These are phyloP conservation scores for Alliaria petiolata DNA, from an alignment of 345 rosid genomes.

Conservation along the genomic window DNA sequence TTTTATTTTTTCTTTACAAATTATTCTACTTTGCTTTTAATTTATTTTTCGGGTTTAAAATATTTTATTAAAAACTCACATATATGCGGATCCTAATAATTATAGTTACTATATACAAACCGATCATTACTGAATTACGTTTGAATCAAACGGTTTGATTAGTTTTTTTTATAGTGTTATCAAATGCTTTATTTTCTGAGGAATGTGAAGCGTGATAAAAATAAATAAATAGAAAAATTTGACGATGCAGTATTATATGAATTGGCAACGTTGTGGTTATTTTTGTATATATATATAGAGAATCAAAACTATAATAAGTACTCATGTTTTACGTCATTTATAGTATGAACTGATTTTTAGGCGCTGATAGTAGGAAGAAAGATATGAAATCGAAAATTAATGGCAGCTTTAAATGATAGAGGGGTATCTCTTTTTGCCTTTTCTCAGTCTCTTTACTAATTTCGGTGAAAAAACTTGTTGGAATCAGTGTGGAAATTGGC, in stretches of 20 bases:
- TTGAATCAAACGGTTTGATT: too few species aligned
- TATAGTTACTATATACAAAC: too few species aligned
- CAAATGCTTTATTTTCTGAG: not conserved
- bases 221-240: not conserved
- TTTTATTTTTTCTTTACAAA: too few species aligned
- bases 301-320: not conserved
- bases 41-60: too few species aligned
- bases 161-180: not conserved
- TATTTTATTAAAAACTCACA: too few species aligned
- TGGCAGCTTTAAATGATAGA: slow-evolving; percentile 15
- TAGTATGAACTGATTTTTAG: not conserved
- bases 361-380: not conserved
- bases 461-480: slow-evolving; percentile 19
- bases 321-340: not conserved
- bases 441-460: slow-evolving; percentile 2
- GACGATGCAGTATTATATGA: not conserved
- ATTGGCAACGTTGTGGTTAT: not conserved
- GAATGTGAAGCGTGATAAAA: not conserved
- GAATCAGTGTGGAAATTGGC: slow-evolving; percentile 18
- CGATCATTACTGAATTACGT: too few species aligned
- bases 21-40: too few species aligned
- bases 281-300: not conserved
- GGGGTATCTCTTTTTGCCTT: not conserved
- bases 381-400: not conserved
- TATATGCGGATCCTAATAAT: too few species aligned